Evolutionary conservation across 1,284 basidiomycete species (phyloP).

Genomic region (Cronartium ribicola): DNA sequence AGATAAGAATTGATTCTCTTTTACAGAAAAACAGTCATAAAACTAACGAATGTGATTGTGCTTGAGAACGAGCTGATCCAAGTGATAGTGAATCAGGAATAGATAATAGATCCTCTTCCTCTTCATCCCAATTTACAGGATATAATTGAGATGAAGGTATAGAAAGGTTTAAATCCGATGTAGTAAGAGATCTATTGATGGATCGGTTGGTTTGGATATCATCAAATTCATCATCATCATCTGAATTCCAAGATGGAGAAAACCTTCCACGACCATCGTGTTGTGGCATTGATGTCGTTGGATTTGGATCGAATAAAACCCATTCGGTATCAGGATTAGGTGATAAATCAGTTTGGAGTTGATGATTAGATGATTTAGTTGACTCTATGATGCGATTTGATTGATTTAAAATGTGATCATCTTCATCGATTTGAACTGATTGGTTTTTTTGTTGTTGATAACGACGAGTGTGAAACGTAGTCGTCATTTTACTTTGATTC

Average conservation of each 20-base stretch:
- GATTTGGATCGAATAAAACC: slow-evolving; percentile 2
- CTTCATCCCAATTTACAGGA: not conserved
- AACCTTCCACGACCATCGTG: not conserved
- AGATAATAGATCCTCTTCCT: not conserved
- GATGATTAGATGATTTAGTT: not conserved
- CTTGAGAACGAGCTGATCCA: not conserved
- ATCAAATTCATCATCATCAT: not conserved
- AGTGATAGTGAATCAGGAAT: not conserved
- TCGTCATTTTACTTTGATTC: not conserved
- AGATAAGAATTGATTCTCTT: too few relatives aligned
- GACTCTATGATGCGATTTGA: not conserved
- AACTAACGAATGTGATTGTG: not conserved
- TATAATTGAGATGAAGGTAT: not conserved
- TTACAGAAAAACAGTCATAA: not conserved
- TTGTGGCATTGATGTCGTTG: not conserved
- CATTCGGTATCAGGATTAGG: slow-evolving; percentile 6
- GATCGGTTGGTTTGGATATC: not conserved
- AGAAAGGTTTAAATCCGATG: not conserved
- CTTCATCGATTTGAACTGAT: not conserved
- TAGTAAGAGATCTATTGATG: not conserved
- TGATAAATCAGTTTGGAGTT: not conserved
- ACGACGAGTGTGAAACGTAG: not conserved
- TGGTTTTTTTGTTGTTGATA: not conserved
- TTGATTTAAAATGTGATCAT: not conserved
- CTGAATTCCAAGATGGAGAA: not conserved